Base-by-base conservation (phyloP, 345 rosid species). In the Syzygium oleosum region DNA sequence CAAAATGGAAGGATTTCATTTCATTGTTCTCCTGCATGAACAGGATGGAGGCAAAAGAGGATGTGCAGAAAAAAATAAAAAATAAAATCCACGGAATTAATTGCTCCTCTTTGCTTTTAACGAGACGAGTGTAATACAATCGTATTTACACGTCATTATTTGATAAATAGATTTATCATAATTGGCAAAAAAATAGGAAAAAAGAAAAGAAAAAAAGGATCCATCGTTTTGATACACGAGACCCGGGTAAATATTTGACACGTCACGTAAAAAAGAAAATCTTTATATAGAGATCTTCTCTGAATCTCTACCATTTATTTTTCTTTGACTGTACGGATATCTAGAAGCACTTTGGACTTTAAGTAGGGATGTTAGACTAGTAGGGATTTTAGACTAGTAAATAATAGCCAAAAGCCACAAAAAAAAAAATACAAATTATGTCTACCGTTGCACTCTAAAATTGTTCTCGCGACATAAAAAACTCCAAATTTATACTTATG, bases 1-100 rank as follows among this genome's bases (percentile, higher is more conserved):
- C 91, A 90, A 89, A 91, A 92, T 86, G 92, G 91, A 61, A 88
- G 90, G 41, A 87, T 90, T 88, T 38, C 7, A 34, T 43, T 43
- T 43, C 46, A 43, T 43, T n/a, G 19, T 22, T 8, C 8, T 43
- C 31, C 43, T 65, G 78, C 43, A 31, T 8, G 78, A 65, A 65
- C 43, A 1, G 12, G 12, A 65, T 7, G 4, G 43, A 65, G 43
- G 78, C 3, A 65, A 29, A 65, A 31, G 78, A 65, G 43, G 43
- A 65, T 31, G 3, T 65, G 11, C 78, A 29, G 21, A 31, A 65
- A 65, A 65, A 65, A 65, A 65, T 3, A 43, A 7, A 65, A 65
- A 13, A 14, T 23, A 0, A 65, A 65, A 65, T 65, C 12, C 78
- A 16, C 23, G 10, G 78, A 65, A 65, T 16, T 31, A 61, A 61